Evolutionary conservation across 495 filamentous ascomycete genomes (phyloP), one percentile per base, ranked within the genome.

Genomic region (Xylaria bambusicola): DNA sequence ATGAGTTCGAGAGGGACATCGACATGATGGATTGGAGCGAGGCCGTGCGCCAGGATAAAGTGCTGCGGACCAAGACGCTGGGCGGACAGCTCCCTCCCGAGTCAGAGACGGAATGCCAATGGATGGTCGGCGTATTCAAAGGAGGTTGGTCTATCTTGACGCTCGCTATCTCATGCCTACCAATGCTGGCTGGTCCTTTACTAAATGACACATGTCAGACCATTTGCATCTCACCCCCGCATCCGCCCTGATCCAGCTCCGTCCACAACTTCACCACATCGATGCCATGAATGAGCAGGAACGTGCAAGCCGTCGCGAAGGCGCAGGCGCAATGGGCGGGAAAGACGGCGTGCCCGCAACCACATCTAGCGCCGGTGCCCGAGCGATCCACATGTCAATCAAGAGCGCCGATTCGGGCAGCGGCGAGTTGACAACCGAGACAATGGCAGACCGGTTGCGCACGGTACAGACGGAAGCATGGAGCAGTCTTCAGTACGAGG

Each of bases 341-440:
- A 56, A 50, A 48, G 52, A 55, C 21, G 56, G 33, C 3, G 47
- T 57, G 42, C 51, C 41, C 4, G 61, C 36, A 15, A 58, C 44
- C 46, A 53, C 41, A 46, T 52, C 45, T 24, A 46, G 29, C 42
- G 54, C 58, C 20, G 52, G 58, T 1, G 62, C 62, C 7, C 74
- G 75, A 44, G 78, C 78, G 6, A 81, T 81, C 65, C 77, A 80
- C 67, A 81, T 81, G 78, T 76, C 77, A 15, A 77, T 81, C 60
- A 81, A 81, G 53, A 75, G 66, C 58, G 68, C 75, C 15, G 73
- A 73, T 42, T 66, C 72, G 44, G 72, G 73, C 65, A 65, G 65
- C 52, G 75, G 73, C 24, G 75, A 72, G 27, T 56, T 70, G 1
- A 58, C 66, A 15, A 73, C 75, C 8, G 78, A 81, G 58, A 80